Percentiles rank a stretch among this genome's conserved stretches.
phyloP scores from a whole-genome alignment of 805 yeast genomes.

The Suhomyces faveliae region DNA sequence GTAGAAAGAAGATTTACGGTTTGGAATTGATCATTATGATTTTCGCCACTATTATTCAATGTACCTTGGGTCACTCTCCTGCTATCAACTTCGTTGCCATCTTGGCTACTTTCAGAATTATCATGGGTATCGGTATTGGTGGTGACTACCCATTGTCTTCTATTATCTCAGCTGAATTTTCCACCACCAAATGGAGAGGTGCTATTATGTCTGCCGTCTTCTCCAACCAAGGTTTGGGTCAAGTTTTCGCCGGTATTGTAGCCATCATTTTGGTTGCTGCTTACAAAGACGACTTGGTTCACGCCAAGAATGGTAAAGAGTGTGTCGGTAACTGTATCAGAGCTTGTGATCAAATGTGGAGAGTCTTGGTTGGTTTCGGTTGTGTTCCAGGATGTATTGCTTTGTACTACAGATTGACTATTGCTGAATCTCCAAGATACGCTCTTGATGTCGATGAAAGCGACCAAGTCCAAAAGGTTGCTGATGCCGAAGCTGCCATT shows the following conservation, averaged over 20 bases:
- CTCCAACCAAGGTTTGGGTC: slow-evolving; percentile 98
- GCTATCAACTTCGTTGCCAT: slow-evolving; percentile 74
- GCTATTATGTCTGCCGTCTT: slow-evolving; percentile 96
- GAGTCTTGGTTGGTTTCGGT: slow-evolving; percentile 86
- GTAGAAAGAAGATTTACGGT: slow-evolving; percentile 89
- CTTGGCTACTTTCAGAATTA: slow-evolving; percentile 72
- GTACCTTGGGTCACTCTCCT: slow-evolving; percentile 67
- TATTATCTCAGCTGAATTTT: slow-evolving; percentile 88
- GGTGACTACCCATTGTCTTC: slow-evolving; percentile 95
- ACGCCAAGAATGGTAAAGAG: slow-evolving; percentile 52
- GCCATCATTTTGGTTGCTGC: slow-evolving; percentile 75
- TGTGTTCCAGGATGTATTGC: slow-evolving; percentile 85
- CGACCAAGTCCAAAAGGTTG: slow-evolving; percentile 54
- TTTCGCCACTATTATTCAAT: slow-evolving; percentile 73
- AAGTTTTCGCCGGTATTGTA: slow-evolving; percentile 81
- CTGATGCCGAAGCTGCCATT: slow-evolving; percentile 45
- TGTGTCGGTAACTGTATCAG: slow-evolving; percentile 67
- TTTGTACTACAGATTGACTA: slow-evolving; percentile 86
- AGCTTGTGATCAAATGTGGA: slow-evolving; percentile 94
- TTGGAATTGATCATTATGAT: slow-evolving; percentile 82
- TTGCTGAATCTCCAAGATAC: slow-evolving; percentile 94
- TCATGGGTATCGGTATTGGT: slow-evolving; percentile 96
- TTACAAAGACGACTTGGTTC: slow-evolving; percentile 58
- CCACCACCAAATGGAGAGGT: slow-evolving; percentile 97
- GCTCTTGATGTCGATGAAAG: slow-evolving; percentile 70